Evolutionary conservation across 768 basidiomycete species (phyloP), one percentile per base, ranked within the genome.

Genomic region (Lactarius psammicola): DNA sequence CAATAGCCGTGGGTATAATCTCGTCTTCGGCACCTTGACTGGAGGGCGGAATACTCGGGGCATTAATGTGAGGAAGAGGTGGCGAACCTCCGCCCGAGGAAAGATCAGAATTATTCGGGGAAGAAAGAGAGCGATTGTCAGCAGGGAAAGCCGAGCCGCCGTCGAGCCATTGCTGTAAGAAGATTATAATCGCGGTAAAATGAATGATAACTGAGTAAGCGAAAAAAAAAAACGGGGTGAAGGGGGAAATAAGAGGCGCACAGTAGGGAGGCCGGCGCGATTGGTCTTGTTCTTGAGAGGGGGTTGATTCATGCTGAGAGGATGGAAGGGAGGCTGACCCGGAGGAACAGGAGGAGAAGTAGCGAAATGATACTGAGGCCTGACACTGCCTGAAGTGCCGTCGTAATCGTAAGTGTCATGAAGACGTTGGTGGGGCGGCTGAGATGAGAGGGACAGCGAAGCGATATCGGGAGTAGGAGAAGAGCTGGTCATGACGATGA

Each of bases 1-100:
- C 97, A 74, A 99, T 98, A 62, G 97, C 97, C 11, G 95, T 98
- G 62, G 96, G 96, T 78, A 98, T 98, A 76, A 97, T 84, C 76
- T 97, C 95, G 78, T 97, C 94, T 71, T 94, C 92, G 51, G 75
- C 72, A 65, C 78, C 83, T 74, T 78, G 80, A 65, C 76, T 78
- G 56, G 86, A 82, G 15, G 85, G 76, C 28, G 85, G 79, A 46
- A 77, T 78, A 23, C 83, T 75, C 65, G 83, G 75, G 49, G 84
- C 71, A 57, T 74, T 71, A 66, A 80, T 74, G 62, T 76, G 76
- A 31, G 76, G 73, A 73, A 79, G 73, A 69, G 91, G 89, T 54
- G 91, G 90, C 40, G 92, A 92, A 67, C 89, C 90, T 74, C 90
- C 90, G 71, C 88, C 85, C 73, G 92, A 93, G 60, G 92, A 94